Evolutionary conservation across 2,329 filamentous ascomycete species (phyloP), one percentile per base, ranked within the genome.

Genomic region (Clarireedia homoeocarpa): DNA sequence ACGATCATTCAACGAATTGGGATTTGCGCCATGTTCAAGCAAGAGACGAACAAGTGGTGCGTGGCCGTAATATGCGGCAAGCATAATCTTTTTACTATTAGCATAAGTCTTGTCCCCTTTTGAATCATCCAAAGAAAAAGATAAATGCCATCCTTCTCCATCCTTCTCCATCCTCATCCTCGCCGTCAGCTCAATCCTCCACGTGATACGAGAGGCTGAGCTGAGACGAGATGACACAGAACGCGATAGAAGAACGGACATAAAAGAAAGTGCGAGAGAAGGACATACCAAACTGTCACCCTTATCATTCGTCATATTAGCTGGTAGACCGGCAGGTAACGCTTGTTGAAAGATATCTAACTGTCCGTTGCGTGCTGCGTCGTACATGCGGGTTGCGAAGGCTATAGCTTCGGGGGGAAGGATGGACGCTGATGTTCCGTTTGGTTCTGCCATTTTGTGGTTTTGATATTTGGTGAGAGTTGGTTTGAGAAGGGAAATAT

Each of bases 261-360:
- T 14, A 14, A 30, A 47, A 4, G 24, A 5, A 4, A 6, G 20
- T 1, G 9, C 2, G 36, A 48, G 1, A n/a, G 30, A 26, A 54
- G 27, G 12, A 61, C 75, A 45, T 74, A 83, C 80, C 58, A 89
- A 70, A n/a, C 80, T 87, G 67, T 90, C 85, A 49, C 86, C 86
- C 61, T 86, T 85, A 50, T 85, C 79, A 64, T 89, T 89, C 23
- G 84, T 88, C 69, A 89, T 74, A 64, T 88, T 89, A 1, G 80
- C 74, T 0, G 85, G 85, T 26, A 89, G 72, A 1, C 86, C 85
- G 2, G 81, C 82, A 1, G 77, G 74, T 39, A 90, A 69, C 48
- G 86, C 86, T 69, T 84, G 78, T 44, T 76, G 67, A n/a, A 90
- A 80, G 12, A 81, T 69, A 5, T 77, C 67, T 2, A 78, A 73